A percentile compares a stretch with the other conserved stretches of the same genome.
Evolutionary conservation across 805 yeast genomes (phyloP).

Genomic region (Candida sakaeoensis): DNA sequence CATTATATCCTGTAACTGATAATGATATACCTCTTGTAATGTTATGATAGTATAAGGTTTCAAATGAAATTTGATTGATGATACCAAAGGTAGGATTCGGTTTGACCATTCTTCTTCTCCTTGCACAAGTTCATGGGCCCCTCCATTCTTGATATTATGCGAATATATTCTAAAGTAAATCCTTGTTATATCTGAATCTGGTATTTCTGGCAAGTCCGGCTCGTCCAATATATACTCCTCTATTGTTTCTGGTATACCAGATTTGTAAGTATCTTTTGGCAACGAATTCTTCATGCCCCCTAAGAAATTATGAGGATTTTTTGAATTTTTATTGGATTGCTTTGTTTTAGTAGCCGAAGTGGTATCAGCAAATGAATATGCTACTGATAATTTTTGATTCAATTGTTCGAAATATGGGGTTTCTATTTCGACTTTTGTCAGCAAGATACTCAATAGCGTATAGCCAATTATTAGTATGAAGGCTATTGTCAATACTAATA

Average conservation of each 20-base stretch:
- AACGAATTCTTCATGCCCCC: constrained; percentile 19
- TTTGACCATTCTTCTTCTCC: constrained; percentile 27
- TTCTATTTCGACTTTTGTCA: not conserved
- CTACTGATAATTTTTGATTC: not conserved
- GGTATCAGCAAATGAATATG: not conserved
- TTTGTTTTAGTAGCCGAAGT: too few relatives aligned
- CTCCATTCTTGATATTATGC: constrained; percentile 33
- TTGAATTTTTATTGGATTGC: constrained; percentile 11
- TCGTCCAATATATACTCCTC: constrained; percentile 6
- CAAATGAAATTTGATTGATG: constrained; percentile 25
- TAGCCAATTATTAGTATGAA: not conserved
- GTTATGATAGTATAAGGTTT: constrained; percentile 30
- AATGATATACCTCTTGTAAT: constrained; percentile 35
- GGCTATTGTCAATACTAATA: not conserved
- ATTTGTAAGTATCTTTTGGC: constrained; percentile 11
- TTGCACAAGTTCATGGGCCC: constrained; percentile 16
- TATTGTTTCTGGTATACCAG: constrained; percentile 8
- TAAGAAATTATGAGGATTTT: constrained; percentile 19
- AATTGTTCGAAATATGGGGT: not conserved
- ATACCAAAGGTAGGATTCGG: constrained; percentile 16
- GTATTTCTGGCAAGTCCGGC: constrained; percentile 13
- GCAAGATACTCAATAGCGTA: not conserved
- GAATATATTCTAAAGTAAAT: constrained; percentile 31
- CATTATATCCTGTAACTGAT: constrained; percentile 32
- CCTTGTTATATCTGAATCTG: constrained; percentile 12